Percentiles rank a stretch among this genome's conserved stretches.
These are phyloP conservation scores for Penicillium glabrum DNA, from an alignment of 2,329 filamentous ascomycete species.

Conservation along the genomic window DNA sequence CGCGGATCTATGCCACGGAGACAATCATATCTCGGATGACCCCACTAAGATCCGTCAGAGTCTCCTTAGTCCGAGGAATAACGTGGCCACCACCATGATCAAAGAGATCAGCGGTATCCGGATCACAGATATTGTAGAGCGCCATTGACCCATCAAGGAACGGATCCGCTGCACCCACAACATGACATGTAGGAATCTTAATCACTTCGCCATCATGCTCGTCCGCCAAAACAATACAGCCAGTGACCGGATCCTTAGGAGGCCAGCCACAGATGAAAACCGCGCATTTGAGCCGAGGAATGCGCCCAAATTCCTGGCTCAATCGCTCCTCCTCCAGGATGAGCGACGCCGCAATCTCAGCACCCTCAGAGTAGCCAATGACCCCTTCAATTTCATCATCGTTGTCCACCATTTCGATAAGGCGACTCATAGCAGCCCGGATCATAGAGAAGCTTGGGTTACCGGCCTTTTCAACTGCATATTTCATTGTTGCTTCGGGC, in stretches of 20 bases:
- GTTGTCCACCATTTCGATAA: conserved; percentile 17
- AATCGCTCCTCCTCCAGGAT: conserved; percentile 22
- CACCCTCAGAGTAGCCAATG: conserved; percentile 29
- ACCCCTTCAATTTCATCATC: conserved; percentile 25
- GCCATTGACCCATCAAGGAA: conserved; percentile 41
- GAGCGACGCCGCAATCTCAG: conserved; percentile 22
- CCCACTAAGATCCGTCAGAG: conserved; percentile 34
- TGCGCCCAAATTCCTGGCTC: conserved; percentile 11
- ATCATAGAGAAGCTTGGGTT: conserved; percentile 16
- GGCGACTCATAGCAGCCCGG: conserved; percentile 9
- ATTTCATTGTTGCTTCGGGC: conserved; percentile 18
- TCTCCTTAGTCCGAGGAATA: conserved; percentile 35
- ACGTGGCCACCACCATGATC: conserved; percentile 48
- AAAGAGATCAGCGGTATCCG: conserved; percentile 43
- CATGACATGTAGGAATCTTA: conserved; percentile 25
- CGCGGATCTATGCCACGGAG: background rate
- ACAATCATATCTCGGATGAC: conserved; percentile 22
- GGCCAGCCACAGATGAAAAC: conserved; percentile 26
- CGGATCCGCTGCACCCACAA: conserved; percentile 42
- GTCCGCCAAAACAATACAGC: conserved; percentile 16
- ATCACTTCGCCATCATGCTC: conserved; percentile 17
- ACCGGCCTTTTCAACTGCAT: conserved; percentile 10
- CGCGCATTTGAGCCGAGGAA: conserved; percentile 22
- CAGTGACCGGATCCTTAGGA: conserved; percentile 15
- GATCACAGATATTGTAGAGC: conserved; percentile 46